Conservation (phyloP, 202 grass and related monocot species). For the Thinopyrum obtusiflorum region DNA sequence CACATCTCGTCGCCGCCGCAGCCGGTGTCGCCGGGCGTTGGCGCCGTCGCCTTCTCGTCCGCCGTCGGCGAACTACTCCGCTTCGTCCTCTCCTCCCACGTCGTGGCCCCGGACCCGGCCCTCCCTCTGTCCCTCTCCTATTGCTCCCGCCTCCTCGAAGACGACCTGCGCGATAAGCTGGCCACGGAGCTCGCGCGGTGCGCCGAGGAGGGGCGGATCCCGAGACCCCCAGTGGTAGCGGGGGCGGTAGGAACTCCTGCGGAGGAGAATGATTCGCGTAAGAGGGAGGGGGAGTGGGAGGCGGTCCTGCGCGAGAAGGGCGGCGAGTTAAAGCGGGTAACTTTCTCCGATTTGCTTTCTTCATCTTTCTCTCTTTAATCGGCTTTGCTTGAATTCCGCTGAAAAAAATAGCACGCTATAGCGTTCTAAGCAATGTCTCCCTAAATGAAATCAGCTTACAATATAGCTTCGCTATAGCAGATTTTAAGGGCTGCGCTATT, state of each 20-base stretch:
- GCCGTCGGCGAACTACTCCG: conserved; percentile 49
- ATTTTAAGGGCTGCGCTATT: too few species aligned
- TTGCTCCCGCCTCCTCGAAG: conserved; percentile 57
- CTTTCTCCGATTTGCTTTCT: neutral
- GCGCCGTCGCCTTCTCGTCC: conserved; percentile 41
- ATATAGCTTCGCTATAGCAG: too few species aligned
- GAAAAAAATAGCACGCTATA: too few species aligned
- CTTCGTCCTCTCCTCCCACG: conserved; percentile 56
- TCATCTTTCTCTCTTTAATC: neutral
- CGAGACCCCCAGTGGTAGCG: neutral
- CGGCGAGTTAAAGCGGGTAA: conserved; percentile 49
- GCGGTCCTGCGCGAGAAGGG: conserved; percentile 52
- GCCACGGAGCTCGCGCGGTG: conserved; percentile 29
- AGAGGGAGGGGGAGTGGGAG: conserved; percentile 52
- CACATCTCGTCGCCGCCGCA: neutral
- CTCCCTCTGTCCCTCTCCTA: conserved; percentile 45
- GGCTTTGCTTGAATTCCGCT: neutral
- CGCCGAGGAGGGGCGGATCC: conserved; percentile 40
- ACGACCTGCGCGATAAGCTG: conserved; percentile 56
- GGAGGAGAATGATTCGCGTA: conserved; percentile 25
- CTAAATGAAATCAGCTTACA: too few species aligned
- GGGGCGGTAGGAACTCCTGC: conserved; percentile 18
- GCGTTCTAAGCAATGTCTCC: too few species aligned
- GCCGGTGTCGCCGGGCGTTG: conserved; percentile 45
- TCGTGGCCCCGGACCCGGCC: neutral